phyloP scores from a whole-genome alignment of 345 rosid species.

The Cardiospermum halicacabum region DNA sequence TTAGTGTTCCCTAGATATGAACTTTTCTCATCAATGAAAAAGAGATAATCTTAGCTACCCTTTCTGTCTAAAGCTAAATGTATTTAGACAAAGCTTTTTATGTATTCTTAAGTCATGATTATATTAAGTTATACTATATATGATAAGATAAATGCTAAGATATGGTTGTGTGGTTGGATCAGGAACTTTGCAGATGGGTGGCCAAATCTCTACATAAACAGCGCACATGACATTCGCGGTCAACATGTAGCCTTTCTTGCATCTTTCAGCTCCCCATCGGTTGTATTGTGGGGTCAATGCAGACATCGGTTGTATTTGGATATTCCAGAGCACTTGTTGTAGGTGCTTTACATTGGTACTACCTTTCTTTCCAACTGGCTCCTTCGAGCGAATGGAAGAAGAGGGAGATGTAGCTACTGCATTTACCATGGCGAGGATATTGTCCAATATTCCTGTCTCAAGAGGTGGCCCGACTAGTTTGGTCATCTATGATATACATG shows the following conservation, averaged over 20 bases:
- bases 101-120: background rate
- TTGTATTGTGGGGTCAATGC: too few relatives aligned
- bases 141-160: conserved; percentile 4
- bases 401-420: conserved; percentile 99
- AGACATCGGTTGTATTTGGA: too few relatives aligned
- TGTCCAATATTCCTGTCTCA: conserved; percentile 91
- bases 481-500: conserved; percentile 94
- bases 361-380: conserved; percentile 97
- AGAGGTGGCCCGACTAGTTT: conserved; percentile 98
- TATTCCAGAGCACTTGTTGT: conserved; percentile 73
- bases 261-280: conserved; percentile 86
- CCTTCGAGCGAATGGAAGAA: conserved; percentile 98
- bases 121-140: background rate
- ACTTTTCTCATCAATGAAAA: background rate
- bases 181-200: conserved; percentile 97
- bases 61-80: too few relatives aligned
- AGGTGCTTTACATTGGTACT: conserved; percentile 84
- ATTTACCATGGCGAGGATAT: conserved; percentile 92
- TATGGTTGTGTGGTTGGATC: conserved; percentile 19
- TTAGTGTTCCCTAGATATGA: too few relatives aligned
- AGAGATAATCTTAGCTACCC: background rate
- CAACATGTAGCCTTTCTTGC: conserved; percentile 96
- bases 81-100: background rate
- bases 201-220: conserved; percentile 87
- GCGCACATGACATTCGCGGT: conserved; percentile 87